These are phyloP conservation scores for maize (Zea mays) DNA, from an alignment of 176 grass and related monocot genomes.

Conservation along the genomic window DNA sequence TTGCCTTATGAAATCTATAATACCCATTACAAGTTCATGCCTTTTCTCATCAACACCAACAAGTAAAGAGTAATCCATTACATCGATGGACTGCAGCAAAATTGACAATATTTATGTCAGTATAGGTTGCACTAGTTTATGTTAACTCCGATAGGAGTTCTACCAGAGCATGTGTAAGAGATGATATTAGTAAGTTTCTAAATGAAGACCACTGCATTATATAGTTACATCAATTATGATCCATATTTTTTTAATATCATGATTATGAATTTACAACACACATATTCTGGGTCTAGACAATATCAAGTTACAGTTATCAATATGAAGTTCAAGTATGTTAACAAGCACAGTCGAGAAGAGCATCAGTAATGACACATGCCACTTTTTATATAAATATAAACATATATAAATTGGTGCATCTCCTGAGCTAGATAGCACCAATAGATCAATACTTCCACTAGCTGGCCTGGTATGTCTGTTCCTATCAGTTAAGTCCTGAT, in stretches of 20 bases:
- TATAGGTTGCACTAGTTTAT: slow-evolving; percentile 21
- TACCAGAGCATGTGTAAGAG: not conserved
- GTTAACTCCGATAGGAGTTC: slow-evolving; percentile 26
- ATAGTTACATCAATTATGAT: not conserved
- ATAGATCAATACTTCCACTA: not conserved
- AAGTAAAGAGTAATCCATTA: slow-evolving; percentile 97
- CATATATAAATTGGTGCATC: not conserved
- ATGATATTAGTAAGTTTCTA: not conserved
- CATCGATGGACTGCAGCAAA: slow-evolving; percentile 84
- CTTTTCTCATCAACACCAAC: slow-evolving; percentile 92
- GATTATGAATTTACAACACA: not conserved
- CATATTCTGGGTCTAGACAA: not conserved
- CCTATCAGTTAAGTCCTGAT: not conserved
- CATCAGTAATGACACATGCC: not conserved
- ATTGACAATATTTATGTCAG: slow-evolving; percentile 29
- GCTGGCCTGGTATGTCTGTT: not conserved
- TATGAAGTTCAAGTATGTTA: not conserved
- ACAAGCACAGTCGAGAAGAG: not conserved
- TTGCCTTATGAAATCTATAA: slow-evolving; percentile 98
- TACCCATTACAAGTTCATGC: slow-evolving; percentile 83
- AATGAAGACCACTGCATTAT: slow-evolving; percentile 7
- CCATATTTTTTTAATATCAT: not conserved
- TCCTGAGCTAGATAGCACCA: not conserved
- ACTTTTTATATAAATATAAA: not conserved
- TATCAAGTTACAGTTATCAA: slow-evolving; percentile 9